phyloP scores from a whole-genome alignment of 2,329 filamentous ascomycete species.

The Trichoderma brevicompactum region DNA sequence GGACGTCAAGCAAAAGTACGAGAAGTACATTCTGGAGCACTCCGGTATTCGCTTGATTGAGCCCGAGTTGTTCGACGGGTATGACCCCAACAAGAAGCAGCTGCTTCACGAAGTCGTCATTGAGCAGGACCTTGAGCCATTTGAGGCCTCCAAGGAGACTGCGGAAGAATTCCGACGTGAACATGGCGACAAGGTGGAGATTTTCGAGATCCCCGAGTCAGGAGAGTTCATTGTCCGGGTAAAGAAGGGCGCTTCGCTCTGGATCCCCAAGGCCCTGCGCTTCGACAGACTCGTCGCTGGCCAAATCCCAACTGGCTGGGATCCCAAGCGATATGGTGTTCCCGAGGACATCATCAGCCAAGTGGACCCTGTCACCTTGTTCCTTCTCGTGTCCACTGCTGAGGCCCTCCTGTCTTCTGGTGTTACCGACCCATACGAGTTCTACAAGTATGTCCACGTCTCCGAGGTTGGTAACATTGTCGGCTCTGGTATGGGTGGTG shows the following conservation, averaged over 20 bases:
- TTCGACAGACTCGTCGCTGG: conserved; percentile 98
- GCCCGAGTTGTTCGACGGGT: conserved; percentile 93
- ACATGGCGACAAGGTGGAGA: conserved; percentile 96
- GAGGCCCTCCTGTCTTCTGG: conserved; percentile 89
- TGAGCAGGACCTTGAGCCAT: conserved; percentile 94
- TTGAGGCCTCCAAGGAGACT: conserved; percentile 96
- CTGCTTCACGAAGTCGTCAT: conserved; percentile 97
- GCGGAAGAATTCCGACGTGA: conserved; percentile 96
- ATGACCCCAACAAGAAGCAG: conserved; percentile 98
- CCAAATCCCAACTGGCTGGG: conserved; percentile 96
- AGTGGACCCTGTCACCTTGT: conserved; percentile 95
- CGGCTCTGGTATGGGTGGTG: conserved; percentile 97
- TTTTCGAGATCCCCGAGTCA: conserved; percentile 91
- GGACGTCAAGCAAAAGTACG: conserved; percentile 96
- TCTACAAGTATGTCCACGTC: conserved; percentile 99
- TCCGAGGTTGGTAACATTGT: conserved; percentile 98
- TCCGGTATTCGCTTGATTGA: conserved; percentile 97
- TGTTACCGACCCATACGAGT: conserved; percentile 98
- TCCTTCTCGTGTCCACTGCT: conserved; percentile 89
- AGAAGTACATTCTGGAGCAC: conserved; percentile 95
- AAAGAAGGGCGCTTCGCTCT: conserved; percentile 91
- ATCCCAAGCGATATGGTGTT: conserved; percentile 93
- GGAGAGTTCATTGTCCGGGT: conserved; percentile 94
- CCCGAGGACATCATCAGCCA: conserved; percentile 97
- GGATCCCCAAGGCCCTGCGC: conserved; percentile 95